Conservation (phyloP, 1,284 basidiomycete genomes). For the Ceratobasidium sp. region DNA sequence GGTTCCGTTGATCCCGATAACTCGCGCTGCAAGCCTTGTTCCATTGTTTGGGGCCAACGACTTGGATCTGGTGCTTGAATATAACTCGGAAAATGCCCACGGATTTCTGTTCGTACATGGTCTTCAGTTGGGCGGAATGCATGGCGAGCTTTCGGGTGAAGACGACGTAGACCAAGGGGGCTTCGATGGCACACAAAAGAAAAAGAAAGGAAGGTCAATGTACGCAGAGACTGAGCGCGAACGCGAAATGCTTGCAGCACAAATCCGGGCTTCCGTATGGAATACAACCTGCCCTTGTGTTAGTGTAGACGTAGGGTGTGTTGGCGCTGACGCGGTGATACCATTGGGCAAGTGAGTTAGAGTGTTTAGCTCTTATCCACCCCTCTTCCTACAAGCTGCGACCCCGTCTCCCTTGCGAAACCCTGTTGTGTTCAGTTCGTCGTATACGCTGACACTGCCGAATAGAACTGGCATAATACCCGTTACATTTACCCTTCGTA, state of each 20-base stretch:
- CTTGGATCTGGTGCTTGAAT: constrained; percentile 70
- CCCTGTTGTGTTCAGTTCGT: neutral
- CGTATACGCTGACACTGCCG: constrained; percentile 19
- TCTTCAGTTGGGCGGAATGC: constrained; percentile 68
- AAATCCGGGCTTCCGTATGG: constrained; percentile 75
- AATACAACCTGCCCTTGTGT: constrained; percentile 52
- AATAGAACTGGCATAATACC: constrained; percentile 64
- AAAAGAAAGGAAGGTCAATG: constrained; percentile 80
- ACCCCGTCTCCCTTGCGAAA: constrained; percentile 11
- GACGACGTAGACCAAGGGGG: constrained; percentile 51
- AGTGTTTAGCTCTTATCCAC: neutral
- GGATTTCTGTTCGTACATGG: constrained; percentile 70
- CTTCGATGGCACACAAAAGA: constrained; percentile 54
- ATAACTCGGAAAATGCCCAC: constrained; percentile 29
- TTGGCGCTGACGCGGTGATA: constrained; percentile 22
- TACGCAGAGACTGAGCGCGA: constrained; percentile 87
- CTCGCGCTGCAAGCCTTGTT: constrained; percentile 67
- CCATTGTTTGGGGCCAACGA: constrained; percentile 78
- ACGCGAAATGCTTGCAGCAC: constrained; percentile 67
- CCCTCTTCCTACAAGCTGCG: constrained; percentile 1
- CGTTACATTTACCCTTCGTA: constrained; percentile 67
- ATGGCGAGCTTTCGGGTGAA: constrained; percentile 62
- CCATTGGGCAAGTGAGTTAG: constrained; percentile 17
- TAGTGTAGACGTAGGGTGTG: constrained; percentile 4
- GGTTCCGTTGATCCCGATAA: constrained; percentile 69